Conservation (phyloP, 805 yeast species). For the Wickerhamiella sergipiensis region DNA sequence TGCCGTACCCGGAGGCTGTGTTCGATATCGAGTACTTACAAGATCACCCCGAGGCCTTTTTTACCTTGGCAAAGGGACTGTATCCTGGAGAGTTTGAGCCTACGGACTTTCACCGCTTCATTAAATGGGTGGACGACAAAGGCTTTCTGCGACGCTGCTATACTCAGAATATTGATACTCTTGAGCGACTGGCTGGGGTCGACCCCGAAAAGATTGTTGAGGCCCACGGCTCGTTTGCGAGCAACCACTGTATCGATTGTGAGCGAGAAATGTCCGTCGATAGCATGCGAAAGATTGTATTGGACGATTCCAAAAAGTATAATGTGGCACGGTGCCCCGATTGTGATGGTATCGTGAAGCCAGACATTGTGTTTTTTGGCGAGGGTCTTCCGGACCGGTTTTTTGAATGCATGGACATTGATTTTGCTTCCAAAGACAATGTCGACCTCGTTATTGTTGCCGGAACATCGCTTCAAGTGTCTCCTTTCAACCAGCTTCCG, state of each 20-base stretch:
- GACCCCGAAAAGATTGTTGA: constrained; percentile 53
- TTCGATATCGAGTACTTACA: constrained; percentile 76
- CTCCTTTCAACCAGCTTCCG: constrained; percentile 82
- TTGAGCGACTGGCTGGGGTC: constrained; percentile 78
- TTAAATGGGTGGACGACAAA: constrained; percentile 54
- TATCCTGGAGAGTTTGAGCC: constrained; percentile 84
- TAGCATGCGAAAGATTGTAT: constrained; percentile 12
- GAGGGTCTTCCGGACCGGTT: constrained; percentile 65
- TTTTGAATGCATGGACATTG: constrained; percentile 54
- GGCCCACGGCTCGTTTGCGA: constrained; percentile 92
- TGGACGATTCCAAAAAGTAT: constrained; percentile 12
- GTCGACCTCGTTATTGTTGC: constrained; percentile 68
- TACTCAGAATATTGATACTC: constrained; percentile 87
- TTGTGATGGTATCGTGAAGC: constrained; percentile 73
- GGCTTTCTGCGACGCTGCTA: constrained; percentile 53
- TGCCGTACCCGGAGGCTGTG: constrained; percentile 93
- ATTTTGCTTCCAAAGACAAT: constrained; percentile 20
- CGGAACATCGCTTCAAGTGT: constrained; percentile 82
- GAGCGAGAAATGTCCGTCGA: constrained; percentile 33
- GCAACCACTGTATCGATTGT: constrained; percentile 74
- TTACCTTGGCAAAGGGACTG: constrained; percentile 67
- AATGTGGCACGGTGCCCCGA: constrained; percentile 35
- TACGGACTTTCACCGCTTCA: constrained; percentile 64
- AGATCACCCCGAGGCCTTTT: constrained; percentile 70
- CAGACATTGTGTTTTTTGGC: constrained; percentile 90